phyloP scores from a whole-genome alignment of 2,329 filamentous ascomycete species.

The Penicillium sp. region DNA sequence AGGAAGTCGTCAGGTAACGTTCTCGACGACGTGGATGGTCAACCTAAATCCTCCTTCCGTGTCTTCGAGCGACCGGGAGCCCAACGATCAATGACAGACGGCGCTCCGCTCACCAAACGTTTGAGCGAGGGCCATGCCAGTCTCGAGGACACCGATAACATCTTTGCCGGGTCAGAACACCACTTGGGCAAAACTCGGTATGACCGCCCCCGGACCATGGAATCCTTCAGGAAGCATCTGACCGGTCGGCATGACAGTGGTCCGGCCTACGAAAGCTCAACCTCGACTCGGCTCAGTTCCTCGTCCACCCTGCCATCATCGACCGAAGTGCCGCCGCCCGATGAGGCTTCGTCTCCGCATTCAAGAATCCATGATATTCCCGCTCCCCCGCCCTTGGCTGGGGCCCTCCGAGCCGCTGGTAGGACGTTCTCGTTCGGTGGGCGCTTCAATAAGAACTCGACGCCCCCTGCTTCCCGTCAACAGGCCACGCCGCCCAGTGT shows the following conservation, averaged over 20 bases:
- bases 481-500: constrained; percentile 25
- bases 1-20: constrained; percentile 59
- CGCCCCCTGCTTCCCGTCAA: constrained; percentile 24
- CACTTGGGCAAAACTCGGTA: constrained; percentile 41
- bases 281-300: constrained; percentile 56
- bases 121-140: constrained; percentile 37
- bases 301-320: constrained; percentile 59
- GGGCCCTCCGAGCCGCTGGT: constrained; percentile 49
- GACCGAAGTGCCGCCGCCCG: constrained; percentile 48
- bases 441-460: constrained; percentile 37
- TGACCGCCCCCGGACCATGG: constrained; percentile 20
- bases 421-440: constrained; percentile 58
- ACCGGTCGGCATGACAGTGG: constrained; percentile 49
- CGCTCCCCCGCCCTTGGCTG: constrained; percentile 41
- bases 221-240: constrained; percentile 27
- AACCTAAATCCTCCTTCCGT: constrained; percentile 52
- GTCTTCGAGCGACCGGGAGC: constrained; percentile 54
- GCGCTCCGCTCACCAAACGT: constrained; percentile 37
- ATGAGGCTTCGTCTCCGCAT: constrained; percentile 39
- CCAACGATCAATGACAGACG: constrained; percentile 46
- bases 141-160: constrained; percentile 43
- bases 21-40: constrained; percentile 49
- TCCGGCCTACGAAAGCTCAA: constrained; percentile 50
- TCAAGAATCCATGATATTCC: constrained; percentile 46
- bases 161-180: constrained; percentile 39